phyloP scores from a whole-genome alignment of 805 yeast genomes.

The baker's yeast (Saccharomyces cerevisiae) region DNA sequence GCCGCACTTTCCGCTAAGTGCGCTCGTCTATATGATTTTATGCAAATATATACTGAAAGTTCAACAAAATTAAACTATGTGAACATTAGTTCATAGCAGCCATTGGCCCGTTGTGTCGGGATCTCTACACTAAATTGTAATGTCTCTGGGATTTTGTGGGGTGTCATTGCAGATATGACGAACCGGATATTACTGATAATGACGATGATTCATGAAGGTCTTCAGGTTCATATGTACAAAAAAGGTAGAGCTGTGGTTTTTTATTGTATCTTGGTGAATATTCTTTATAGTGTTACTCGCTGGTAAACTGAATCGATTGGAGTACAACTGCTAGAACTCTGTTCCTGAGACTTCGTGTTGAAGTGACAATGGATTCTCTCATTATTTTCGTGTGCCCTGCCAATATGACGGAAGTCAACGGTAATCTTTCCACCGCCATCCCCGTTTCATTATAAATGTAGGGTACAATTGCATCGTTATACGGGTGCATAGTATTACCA shows the following conservation, averaged over 20 bases:
- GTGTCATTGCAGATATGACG: neutral
- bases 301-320: constrained; percentile 1
- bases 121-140: neutral
- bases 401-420: constrained; percentile 8
- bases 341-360: constrained; percentile 3
- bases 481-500: constrained; percentile 4
- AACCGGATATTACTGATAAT: neutral
- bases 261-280: neutral
- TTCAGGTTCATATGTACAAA: neutral
- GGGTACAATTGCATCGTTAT: constrained; percentile 10
- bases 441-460: constrained; percentile 27
- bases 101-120: neutral
- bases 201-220: neutral
- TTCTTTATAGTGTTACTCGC: neutral
- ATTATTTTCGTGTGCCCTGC: constrained; percentile 9
- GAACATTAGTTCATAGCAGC: neutral
- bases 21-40: neutral
- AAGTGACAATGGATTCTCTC: constrained; percentile 4
- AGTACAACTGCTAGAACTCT: constrained; percentile 1
- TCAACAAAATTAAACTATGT: neutral
- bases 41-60: neutral
- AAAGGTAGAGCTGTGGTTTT: neutral
- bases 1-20: neutral
- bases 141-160: neutral
- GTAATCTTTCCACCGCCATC: constrained; percentile 20